Conservation (phyloP, 1,139 yeast genomes). For the Blastobotrys proliferans region DNA sequence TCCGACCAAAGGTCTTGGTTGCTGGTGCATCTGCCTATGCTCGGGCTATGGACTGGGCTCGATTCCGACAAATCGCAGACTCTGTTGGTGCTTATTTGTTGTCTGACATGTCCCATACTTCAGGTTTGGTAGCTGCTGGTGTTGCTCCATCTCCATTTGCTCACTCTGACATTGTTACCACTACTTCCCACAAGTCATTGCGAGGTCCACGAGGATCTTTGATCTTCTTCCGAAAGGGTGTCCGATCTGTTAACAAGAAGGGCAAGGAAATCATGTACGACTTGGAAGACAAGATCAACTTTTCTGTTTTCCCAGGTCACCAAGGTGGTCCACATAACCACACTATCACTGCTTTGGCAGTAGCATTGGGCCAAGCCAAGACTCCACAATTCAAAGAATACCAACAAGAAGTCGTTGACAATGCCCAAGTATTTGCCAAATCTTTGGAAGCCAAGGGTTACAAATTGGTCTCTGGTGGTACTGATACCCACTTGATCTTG, state of each 20-base stretch:
- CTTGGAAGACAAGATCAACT: conserved; percentile 91
- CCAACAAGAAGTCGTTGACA: conserved; percentile 82
- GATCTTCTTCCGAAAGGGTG: conserved; percentile 97
- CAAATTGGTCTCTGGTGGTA: conserved; percentile 86
- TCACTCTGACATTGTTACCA: conserved; percentile 94
- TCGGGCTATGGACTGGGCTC: conserved; percentile 88
- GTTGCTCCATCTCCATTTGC: conserved; percentile 95
- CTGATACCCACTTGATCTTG: conserved; percentile 94
- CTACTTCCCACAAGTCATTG: conserved; percentile 96
- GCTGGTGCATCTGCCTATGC: conserved; percentile 99
- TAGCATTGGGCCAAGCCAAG: conserved; percentile 91
- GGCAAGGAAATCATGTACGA: conserved; percentile 88
- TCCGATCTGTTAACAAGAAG: conserved; percentile 84
- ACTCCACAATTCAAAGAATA: conserved; percentile 89
- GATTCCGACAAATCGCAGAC: conserved; percentile 96
- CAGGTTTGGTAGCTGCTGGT: conserved; percentile 94
- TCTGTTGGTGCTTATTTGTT: conserved; percentile 93
- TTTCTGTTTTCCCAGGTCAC: conserved; percentile 98
- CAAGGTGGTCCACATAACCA: conserved; percentile 99
- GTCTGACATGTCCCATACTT: conserved; percentile 98
- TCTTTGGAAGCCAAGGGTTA: conserved; percentile 71
- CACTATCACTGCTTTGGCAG: conserved; percentile 95
- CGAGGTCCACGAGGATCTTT: conserved; percentile 99
- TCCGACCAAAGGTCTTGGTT: conserved; percentile 91
- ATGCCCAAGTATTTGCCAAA: conserved; percentile 78